These are phyloP conservation scores for Pseudogymnoascus sp. DNA, from an alignment of 2,329 filamentous ascomycete genomes.

Conservation along the genomic window DNA sequence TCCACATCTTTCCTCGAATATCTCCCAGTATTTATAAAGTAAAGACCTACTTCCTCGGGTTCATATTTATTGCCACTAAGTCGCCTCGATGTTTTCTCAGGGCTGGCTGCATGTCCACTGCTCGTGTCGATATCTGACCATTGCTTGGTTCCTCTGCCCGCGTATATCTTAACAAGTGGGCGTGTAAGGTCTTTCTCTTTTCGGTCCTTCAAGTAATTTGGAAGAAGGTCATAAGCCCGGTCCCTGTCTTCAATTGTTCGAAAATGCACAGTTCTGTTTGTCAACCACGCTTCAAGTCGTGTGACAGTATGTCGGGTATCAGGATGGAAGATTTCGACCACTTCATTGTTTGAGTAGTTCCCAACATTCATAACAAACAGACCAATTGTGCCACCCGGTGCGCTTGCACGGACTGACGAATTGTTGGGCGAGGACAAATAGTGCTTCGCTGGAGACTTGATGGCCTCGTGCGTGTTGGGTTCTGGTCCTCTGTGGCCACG, in stretches of 20 bases:
- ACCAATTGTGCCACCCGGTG: neutral
- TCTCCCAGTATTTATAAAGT: conserved; percentile 1
- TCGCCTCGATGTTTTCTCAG: neutral
- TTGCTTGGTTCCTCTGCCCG: neutral
- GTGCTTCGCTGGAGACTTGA: neutral
- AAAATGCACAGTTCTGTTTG: conserved; percentile 8
- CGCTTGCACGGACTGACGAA: neutral
- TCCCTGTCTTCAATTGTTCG: neutral
- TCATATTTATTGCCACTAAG: neutral
- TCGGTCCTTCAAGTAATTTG: neutral
- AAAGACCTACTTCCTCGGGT: neutral
- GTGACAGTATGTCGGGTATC: neutral
- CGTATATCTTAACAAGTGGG: neutral
- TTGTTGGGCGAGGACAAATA: neutral
- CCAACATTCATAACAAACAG: neutral
- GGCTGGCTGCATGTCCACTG: neutral
- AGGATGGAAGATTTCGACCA: neutral
- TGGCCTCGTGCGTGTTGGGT: neutral
- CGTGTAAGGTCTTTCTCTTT: neutral
- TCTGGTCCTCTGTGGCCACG: neutral
- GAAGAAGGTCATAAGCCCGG: neutral
- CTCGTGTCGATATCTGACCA: neutral
- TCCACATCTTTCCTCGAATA: conserved; percentile 2
- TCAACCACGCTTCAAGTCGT: neutral
- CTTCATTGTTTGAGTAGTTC: neutral